These are phyloP conservation scores for Monosporascus sp. DNA, from an alignment of 2,329 filamentous ascomycete genomes.

Conservation along the genomic window DNA sequence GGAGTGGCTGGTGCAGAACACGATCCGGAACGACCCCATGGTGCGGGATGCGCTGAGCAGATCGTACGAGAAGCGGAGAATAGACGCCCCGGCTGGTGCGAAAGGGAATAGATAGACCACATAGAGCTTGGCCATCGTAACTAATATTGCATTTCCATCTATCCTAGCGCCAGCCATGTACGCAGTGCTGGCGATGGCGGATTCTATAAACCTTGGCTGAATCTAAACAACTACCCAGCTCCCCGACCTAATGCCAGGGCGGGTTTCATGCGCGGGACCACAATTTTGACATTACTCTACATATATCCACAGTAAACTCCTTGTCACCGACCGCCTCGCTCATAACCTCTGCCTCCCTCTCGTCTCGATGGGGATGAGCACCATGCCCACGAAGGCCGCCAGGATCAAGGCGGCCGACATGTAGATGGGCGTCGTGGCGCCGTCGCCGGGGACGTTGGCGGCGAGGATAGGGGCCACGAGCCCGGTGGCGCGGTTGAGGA, in stretches of 20 bases:
- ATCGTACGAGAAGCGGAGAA: conserved; percentile 57
- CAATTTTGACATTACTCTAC: neutral
- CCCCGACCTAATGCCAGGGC: neutral
- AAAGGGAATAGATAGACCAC: conserved; percentile 38
- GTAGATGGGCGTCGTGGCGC: conserved; percentile 52
- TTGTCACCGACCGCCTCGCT: neutral
- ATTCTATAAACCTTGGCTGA: neutral
- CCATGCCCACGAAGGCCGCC: conserved; percentile 54
- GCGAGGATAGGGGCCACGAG: conserved; percentile 66
- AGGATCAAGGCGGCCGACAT: conserved; percentile 53
- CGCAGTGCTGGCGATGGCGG: neutral
- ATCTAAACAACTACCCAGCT: too few relatives aligned
- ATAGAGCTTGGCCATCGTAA: too few relatives aligned
- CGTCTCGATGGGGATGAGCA: conserved; percentile 59
- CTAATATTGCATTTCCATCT: neutral
- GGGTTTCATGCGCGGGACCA: neutral
- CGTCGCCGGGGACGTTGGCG: conserved; percentile 52
- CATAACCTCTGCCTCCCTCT: conserved; percentile 53
- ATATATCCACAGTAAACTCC: neutral
- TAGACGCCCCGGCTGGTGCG: conserved; percentile 58
- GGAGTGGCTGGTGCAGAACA: conserved; percentile 86
- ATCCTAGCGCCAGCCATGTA: neutral
- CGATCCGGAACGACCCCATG: conserved; percentile 71
- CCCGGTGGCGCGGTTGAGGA: conserved; percentile 63
- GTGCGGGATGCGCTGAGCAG: conserved; percentile 73